phyloP scores from a whole-genome alignment of 225 moss, liverwort and hornwort genomes.

The Ulota crispa region DNA sequence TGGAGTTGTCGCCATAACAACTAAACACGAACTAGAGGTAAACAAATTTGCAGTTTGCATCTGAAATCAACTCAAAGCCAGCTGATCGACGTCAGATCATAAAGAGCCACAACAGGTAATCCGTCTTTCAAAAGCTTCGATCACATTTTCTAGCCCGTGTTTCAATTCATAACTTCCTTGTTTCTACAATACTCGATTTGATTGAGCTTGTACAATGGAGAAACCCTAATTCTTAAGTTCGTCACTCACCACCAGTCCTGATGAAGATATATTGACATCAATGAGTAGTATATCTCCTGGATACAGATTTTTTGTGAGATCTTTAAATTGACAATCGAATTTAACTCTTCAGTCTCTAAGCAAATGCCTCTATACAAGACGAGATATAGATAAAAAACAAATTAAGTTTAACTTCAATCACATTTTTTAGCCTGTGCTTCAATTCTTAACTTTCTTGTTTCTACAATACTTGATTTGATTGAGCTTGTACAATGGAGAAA shows the following conservation, averaged over 20 bases:
- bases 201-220: not conserved
- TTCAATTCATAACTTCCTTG: not conserved
- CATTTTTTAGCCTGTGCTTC: not conserved
- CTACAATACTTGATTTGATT: not conserved
- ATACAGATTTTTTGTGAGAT: too few species aligned
- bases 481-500: not conserved
- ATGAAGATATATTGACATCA: not conserved
- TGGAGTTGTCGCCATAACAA: not conserved
- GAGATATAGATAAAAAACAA: not conserved
- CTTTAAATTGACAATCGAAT: not conserved
- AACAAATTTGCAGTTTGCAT: not conserved
- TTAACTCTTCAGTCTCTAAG: not conserved
- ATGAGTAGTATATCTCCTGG: not conserved
- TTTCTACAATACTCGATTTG: not conserved
- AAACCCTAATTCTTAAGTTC: conserved; percentile 7
- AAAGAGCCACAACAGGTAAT: not conserved
- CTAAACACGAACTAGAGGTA: not conserved
- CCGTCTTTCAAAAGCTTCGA: not conserved
- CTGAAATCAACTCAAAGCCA: not conserved
- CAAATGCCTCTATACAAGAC: not conserved
- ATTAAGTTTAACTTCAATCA: not conserved
- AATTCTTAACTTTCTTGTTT: not conserved
- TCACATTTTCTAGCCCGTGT: not conserved
- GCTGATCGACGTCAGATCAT: not conserved
- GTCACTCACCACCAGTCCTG: not conserved